These are phyloP conservation scores for Scalesia atractyloides DNA, from an alignment of 129 eudicot genomes.

Conservation along the genomic window DNA sequence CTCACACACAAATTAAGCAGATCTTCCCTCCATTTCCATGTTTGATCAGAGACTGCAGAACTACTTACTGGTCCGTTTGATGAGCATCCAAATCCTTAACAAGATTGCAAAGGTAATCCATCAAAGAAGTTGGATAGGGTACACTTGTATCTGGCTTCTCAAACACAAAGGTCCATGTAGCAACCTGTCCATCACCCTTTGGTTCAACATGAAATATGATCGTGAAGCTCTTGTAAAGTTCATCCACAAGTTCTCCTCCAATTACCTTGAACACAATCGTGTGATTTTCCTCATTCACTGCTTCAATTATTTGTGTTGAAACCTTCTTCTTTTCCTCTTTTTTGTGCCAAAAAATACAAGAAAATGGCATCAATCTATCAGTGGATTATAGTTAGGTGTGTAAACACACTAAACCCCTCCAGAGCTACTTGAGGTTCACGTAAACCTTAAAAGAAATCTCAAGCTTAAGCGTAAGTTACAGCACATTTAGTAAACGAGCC, in stretches of 20 bases:
- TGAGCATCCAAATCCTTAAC: conserved; percentile 37
- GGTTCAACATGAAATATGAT: conserved; percentile 30
- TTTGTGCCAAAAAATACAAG: background rate
- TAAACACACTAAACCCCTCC: too few species aligned
- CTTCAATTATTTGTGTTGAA: conserved; percentile 20
- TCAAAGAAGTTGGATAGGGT: conserved; percentile 34
- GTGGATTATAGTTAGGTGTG: too few species aligned
- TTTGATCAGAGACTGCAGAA: too few species aligned
- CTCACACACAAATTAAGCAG: too few species aligned
- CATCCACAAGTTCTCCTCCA: conserved; percentile 71
- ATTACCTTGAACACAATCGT: conserved; percentile 32
- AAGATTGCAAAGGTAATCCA: conserved; percentile 31
- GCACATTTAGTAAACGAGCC: too few species aligned
- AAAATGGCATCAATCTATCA: background rate
- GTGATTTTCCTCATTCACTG: conserved; percentile 22
- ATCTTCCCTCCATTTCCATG: too few species aligned
- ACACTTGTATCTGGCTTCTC: conserved; percentile 30
- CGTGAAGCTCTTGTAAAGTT: conserved; percentile 25
- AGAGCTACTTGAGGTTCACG: too few species aligned
- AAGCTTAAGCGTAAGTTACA: too few species aligned
- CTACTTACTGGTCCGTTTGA: background rate
- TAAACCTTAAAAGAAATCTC: too few species aligned
- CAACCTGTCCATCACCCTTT: conserved; percentile 28
- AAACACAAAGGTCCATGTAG: conserved; percentile 40
- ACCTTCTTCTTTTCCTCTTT: conserved; percentile 25